Conservation (phyloP, 352 stramenopile genomes). For the Phytophthora niederhauseri region DNA sequence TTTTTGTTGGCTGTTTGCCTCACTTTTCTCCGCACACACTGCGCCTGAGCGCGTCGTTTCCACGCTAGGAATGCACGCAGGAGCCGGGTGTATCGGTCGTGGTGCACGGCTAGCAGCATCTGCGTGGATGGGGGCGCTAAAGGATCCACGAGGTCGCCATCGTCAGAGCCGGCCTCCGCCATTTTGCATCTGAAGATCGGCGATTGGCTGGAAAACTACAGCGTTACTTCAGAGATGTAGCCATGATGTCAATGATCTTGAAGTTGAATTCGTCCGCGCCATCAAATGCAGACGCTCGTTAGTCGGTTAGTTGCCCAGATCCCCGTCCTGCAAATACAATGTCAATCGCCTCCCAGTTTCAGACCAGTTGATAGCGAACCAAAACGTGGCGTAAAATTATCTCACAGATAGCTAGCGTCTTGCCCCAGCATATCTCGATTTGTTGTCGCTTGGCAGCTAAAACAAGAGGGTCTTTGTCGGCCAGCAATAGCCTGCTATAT, state of each 20-base stretch:
- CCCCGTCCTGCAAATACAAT: not conserved
- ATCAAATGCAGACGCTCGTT: not conserved
- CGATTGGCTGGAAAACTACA: constrained; percentile 24
- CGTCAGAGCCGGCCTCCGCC: not conserved
- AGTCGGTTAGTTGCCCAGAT: not conserved
- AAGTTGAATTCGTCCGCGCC: not conserved
- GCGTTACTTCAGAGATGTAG: constrained; percentile 16
- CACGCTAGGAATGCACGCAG: constrained; percentile 34
- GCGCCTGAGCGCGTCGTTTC: constrained; percentile 27
- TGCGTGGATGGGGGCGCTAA: constrained; percentile 4
- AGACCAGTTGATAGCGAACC: not conserved
- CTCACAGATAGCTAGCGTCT: not conserved
- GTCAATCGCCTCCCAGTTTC: not conserved
- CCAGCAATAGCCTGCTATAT: constrained; percentile 14
- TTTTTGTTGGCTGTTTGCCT: not conserved
- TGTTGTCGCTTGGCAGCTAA: constrained; percentile 1
- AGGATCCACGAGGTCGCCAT: not conserved
- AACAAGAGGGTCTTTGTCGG: not conserved
- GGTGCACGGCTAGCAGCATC: constrained; percentile 27
- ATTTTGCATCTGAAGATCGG: not conserved
- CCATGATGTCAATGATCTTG: constrained; percentile 7
- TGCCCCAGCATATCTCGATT: not conserved
- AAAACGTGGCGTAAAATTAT: constrained; percentile 1
- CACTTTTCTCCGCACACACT: constrained; percentile 41
- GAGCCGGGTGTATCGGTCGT: constrained; percentile 39